Base-by-base conservation (phyloP, 2,329 filamentous ascomycete species). In the Hymenoscyphus repandus region DNA sequence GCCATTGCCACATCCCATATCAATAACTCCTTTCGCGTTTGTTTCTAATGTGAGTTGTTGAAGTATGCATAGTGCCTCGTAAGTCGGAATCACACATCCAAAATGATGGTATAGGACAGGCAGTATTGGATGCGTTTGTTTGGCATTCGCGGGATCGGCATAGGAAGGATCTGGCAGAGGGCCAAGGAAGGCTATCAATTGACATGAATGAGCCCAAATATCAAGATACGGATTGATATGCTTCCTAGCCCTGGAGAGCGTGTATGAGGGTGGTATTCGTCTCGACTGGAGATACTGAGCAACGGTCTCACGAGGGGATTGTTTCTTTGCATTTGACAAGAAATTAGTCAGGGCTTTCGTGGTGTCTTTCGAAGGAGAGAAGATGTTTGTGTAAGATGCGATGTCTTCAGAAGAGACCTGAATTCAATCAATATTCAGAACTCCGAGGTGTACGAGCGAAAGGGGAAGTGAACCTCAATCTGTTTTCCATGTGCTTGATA, bases 21-120 rank as follows among this genome's bases (percentile, higher is more conserved):
- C 86, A 9, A 85, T 70, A 6, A 90, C 72, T 2, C 73, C 73
- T 1, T 73, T 74, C n/a, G 33, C 49, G 11, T 31, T 44, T 2
- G 43, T 32, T 17, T 50, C 50, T 10, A 17, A 42, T 5, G 78
- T 74, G 2, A 87, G 65, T 43, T 76, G 70, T 33, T 74, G 75
- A 31, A 90, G 74, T 18, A 85, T 70, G 54, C 77, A 71, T 11
- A 90, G 70, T 1, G 78, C 74, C 59, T 88, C 83, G 65, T 85
- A 84, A 9, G 78, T 80, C 0, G 86, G 86, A 17, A 82, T 82
- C 1, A 79, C 78, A 68, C 86, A 90, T 45, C 85, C 85, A 66
- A 90, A 90, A 67, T 90, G 86, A 69, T 90, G 86, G 75, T 89
- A 90, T 49, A 89, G 74, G 15, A 90, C 72, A 2, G 86, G 86